These are phyloP conservation scores for Malassezia cuniculi DNA, from an alignment of 1,284 basidiomycete species.

Conservation along the genomic window DNA sequence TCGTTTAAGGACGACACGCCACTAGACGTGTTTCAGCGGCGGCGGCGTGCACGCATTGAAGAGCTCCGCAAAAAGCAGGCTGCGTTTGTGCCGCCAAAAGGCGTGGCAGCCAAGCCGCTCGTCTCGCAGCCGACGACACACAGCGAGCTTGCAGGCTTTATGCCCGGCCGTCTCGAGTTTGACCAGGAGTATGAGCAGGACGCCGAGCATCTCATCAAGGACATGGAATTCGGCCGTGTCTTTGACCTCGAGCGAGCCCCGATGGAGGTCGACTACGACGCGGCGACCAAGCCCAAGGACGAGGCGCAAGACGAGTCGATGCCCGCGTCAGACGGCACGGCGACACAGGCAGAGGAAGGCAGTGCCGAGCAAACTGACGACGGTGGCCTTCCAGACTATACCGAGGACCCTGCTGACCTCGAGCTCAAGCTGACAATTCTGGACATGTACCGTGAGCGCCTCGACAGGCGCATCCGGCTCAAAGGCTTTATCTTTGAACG, in stretches of 20 bases:
- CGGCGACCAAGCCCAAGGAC: constrained; percentile 20
- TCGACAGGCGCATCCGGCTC: constrained; percentile 73
- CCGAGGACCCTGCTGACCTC: constrained; percentile 69
- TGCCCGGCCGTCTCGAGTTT: constrained; percentile 92
- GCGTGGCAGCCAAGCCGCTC: constrained; percentile 53
- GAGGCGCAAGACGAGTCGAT: constrained; percentile 25
- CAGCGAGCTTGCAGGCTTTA: constrained; percentile 72
- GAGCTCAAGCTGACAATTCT: constrained; percentile 76
- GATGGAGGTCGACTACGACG: constrained; percentile 12
- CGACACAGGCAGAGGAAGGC: constrained; percentile 20
- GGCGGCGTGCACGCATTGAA: constrained; percentile 38
- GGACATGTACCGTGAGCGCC: constrained; percentile 80
- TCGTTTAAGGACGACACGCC: constrained; percentile 23
- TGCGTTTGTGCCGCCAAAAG: constrained; percentile 28
- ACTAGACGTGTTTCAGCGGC: constrained; percentile 36
- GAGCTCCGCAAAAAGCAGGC: constrained; percentile 31
- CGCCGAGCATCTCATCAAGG: constrained; percentile 86
- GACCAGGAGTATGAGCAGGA: constrained; percentile 86
- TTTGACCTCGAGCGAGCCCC: too few relatives aligned
- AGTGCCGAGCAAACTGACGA: constrained; percentile 28
- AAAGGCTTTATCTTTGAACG: constrained; percentile 90
- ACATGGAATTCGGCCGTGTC: constrained; percentile 85
- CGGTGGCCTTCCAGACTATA: constrained; percentile 47
- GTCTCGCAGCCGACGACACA: constrained; percentile 89
- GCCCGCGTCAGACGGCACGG: constrained; percentile 8